Conservation (phyloP, 192 early-diverging fungal species). For the Dissophora globulifera region DNA sequence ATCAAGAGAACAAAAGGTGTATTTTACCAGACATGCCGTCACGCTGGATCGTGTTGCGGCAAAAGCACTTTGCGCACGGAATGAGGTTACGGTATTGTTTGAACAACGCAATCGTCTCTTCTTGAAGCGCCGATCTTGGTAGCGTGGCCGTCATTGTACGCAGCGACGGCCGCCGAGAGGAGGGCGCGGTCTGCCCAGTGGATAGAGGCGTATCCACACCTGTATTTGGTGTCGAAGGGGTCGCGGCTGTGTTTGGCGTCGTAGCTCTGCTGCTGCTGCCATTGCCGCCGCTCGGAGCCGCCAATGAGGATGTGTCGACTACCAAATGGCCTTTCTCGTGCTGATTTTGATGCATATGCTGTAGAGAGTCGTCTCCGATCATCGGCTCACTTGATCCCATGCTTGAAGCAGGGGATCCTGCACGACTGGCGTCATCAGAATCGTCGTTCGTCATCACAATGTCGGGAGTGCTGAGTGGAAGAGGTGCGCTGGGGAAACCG, state of each 20-base stretch:
- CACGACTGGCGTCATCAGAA: conserved; percentile 11
- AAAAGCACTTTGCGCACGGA: conserved; percentile 46
- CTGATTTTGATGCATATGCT: background rate
- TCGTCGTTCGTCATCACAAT: conserved; percentile 21
- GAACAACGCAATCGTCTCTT: conserved; percentile 45
- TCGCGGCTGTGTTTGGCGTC: background rate
- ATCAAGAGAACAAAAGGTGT: background rate
- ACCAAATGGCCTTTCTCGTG: conserved; percentile 7
- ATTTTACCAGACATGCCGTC: conserved; percentile 53
- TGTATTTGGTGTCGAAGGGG: background rate
- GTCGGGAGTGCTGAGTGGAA: conserved; percentile 12
- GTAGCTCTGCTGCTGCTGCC: background rate
- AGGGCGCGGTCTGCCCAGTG: conserved; percentile 14
- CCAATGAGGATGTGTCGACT: conserved; percentile 1
- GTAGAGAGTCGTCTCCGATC: background rate
- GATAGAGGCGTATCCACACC: conserved; percentile 7
- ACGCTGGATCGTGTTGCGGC: conserved; percentile 49
- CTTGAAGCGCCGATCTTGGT: conserved; percentile 40
- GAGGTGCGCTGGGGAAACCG: conserved; percentile 7
- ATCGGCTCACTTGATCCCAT: conserved; percentile 6
- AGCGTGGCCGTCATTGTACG: conserved; percentile 36
- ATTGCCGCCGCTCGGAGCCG: conserved; percentile 1
- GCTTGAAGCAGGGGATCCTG: conserved; percentile 11
- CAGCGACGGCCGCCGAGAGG: conserved; percentile 32
- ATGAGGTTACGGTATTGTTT: conserved; percentile 45